Evolutionary conservation across 495 filamentous ascomycete species (phyloP).

Genomic region (Parathielavia appendiculata): DNA sequence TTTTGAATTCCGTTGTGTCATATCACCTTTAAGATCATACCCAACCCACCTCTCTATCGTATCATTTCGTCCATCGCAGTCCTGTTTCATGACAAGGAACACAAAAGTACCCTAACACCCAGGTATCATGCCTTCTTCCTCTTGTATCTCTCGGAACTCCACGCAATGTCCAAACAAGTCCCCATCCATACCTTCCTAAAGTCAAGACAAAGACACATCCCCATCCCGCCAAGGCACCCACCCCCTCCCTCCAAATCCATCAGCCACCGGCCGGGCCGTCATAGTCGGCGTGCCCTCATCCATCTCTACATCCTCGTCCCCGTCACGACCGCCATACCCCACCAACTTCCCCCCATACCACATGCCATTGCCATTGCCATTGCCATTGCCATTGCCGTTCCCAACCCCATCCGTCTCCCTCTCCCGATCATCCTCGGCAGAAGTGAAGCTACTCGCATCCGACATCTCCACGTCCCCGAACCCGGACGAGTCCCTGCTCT

Average conservation of each 20-base stretch:
- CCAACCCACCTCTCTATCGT: neutral
- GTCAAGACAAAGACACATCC: constrained; percentile 1
- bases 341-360: neutral
- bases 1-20: no score
- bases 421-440: constrained; percentile 23
- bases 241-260: constrained; percentile 9
- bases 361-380: no score
- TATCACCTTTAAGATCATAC: no score
- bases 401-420: constrained; percentile 8
- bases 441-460: constrained; percentile 34
- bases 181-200: neutral
- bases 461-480: constrained; percentile 42
- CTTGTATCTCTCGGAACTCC: no score
- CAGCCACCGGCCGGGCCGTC: constrained; percentile 16
- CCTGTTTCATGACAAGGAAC: neutral
- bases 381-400: no score
- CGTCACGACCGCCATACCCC: neutral
- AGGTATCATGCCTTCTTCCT: no score
- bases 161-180: no score
- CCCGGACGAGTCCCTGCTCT: constrained; percentile 23
- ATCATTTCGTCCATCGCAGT: neutral
- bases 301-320: constrained; percentile 27
- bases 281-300: constrained; percentile 33
- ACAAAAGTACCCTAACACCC: neutral
- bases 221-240: constrained; percentile 14